Evolutionary conservation across 1,139 yeast genomes (phyloP), one percentile per base, ranked within the genome.

Genomic region (Ashbya aceris): DNA sequence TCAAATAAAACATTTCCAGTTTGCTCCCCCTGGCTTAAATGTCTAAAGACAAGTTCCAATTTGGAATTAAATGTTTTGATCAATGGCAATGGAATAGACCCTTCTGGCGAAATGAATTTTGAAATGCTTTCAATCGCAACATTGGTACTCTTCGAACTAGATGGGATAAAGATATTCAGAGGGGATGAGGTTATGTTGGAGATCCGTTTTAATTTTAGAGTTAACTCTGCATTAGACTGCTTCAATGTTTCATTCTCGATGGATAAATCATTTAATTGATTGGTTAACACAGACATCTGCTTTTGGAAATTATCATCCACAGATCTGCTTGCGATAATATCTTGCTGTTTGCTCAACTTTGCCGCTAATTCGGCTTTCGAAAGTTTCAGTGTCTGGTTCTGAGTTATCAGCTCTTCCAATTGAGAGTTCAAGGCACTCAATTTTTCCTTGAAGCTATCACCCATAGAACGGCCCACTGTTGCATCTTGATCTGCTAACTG

Each of bases 1-100:
- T 76, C 79, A 56, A 82, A 81, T 31, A 80, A 55, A 2, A 62
- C 44, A 44, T 69, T 71, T 1, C 73, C 52, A 45, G 71, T 68
- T 34, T 60, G 48, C n/a, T 56, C 52, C 12, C 58, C 57, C n/a
- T 58, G 64, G 43, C 65, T 58, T 14, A 50, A 27, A 27, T 39
- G 40, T 6, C 27, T 35, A 28, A 47, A 49, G 8, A 49, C 33
- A 0, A 73, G 54, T 43, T 76, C 80, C 9, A 75, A 58, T 30
- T 71, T 60, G 1, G 77, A 61, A 48, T 71, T 73, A 33, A 76
- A 66, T 33, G 68, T 69, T 6, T 74, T 60, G 1, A 77, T 69
- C 30, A 67, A 56, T 36, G 65, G 60, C 38, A 70, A 52, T 3
- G 81, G 68, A 31, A 78, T 61, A 29, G 68, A 54, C 1, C 82